Conservation (phyloP, 2,329 filamentous ascomycete genomes). For the Drechslerella dactyloides region DNA sequence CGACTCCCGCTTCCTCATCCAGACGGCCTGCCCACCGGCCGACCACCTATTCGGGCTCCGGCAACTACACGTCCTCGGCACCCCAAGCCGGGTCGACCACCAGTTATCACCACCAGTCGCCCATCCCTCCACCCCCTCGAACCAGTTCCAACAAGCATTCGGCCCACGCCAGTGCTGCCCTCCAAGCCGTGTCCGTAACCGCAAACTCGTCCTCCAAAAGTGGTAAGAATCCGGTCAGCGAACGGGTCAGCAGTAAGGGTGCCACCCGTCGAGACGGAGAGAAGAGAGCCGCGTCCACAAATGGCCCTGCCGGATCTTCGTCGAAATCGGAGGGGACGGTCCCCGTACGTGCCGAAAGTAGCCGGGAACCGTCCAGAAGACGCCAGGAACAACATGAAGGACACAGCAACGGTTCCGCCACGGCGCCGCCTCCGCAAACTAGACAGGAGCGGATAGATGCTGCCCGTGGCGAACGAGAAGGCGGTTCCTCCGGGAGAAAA, state of each 20-base stretch:
- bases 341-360: conserved; percentile 48
- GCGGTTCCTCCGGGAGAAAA: conserved; percentile 61
- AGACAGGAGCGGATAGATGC: conserved; percentile 46
- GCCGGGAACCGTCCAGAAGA: conserved; percentile 38
- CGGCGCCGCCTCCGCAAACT: conserved; percentile 26
- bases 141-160: conserved; percentile 47
- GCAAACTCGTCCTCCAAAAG: conserved; percentile 36
- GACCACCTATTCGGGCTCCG: conserved; percentile 45
- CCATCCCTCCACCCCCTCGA: conserved; percentile 46
- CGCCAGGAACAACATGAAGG: conserved; percentile 26
- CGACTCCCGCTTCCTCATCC: conserved; percentile 40
- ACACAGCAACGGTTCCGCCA: conserved; percentile 12
- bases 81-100: conserved; percentile 43
- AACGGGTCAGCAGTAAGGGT: conserved; percentile 29
- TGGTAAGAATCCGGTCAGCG: conserved; percentile 16
- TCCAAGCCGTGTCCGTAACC: conserved; percentile 37
- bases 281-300: conserved; percentile 45
- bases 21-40: conserved; percentile 46
- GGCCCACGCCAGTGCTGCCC: conserved; percentile 17
- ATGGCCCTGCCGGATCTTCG: conserved; percentile 25
- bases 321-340: conserved; percentile 36
- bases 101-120: conserved; percentile 49
- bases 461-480: conserved; percentile 34
- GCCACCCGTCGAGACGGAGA: conserved; percentile 39
- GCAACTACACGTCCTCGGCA: conserved; percentile 24